Base-by-base conservation (phyloP, 108 stramenopile genomes). In the Chaetoceros tenuissimus region DNA sequence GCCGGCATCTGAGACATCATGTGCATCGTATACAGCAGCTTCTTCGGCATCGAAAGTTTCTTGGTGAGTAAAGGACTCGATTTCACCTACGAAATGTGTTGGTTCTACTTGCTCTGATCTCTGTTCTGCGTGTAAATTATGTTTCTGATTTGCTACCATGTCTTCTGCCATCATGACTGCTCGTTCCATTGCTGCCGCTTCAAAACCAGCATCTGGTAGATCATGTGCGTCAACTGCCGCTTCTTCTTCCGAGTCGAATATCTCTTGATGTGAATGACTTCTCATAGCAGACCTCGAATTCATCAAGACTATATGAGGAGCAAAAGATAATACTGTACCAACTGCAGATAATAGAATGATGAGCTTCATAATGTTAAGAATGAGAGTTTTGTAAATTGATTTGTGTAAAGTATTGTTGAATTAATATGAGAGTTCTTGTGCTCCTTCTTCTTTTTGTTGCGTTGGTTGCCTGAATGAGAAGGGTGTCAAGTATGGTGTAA, bases 281-380 rank as follows among this genome's bases (percentile, higher is more conserved):
- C n/a, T n/a, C n/a, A n/a, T n/a, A n/a, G n/a, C n/a, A n/a, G n/a
- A n/a, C n/a, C n/a, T n/a, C n/a, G n/a, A n/a, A n/a, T n/a, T n/a
- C n/a, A n/a, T n/a, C n/a, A n/a, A n/a, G n/a, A n/a, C n/a, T n/a
- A n/a, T n/a, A n/a, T n/a, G n/a, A n/a, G n/a, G n/a, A n/a, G n/a
- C n/a, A n/a, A n/a, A n/a, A n/a, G n/a, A n/a, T n/a, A n/a, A n/a
- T n/a, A n/a, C n/a, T n/a, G n/a, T n/a, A n/a, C n/a, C n/a, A n/a
- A n/a, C n/a, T n/a, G n/a, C n/a, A n/a, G n/a, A n/a, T n/a, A n/a
- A n/a, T n/a, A n/a, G n/a, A n/a, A n/a, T n/a, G n/a, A n/a, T n/a
- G n/a, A n/a, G n/a, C n/a, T n/a, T n/a, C n/a, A 57, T 49, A 27
- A 28, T 68, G 68, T 61, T 71, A 66, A 30, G 72, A 71, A n/a